Conservation (phyloP, 2,329 filamentous ascomycete species). For the Aspergillus bombycis region DNA sequence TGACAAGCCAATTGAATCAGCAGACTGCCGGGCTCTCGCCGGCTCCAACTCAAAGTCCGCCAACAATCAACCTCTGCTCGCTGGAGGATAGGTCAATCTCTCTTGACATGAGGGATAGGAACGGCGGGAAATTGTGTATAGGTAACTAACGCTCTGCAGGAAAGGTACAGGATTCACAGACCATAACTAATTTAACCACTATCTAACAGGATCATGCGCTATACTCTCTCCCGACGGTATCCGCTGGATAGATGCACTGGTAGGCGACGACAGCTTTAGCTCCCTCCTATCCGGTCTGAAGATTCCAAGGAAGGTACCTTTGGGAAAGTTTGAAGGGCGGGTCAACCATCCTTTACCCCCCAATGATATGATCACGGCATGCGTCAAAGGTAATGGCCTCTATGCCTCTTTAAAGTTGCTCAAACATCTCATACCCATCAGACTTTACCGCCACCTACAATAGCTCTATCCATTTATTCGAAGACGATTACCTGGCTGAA, state of each 20-base stretch:
- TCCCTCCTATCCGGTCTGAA: not conserved
- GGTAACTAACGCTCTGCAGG: not conserved
- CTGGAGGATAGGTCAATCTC: not conserved
- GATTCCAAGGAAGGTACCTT: not conserved
- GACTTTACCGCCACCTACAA: not conserved
- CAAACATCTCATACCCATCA: not conserved
- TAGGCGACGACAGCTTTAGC: not conserved
- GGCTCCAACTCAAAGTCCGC: not conserved
- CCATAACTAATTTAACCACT: not conserved
- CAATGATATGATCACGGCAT: not conserved
- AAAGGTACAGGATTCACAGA: not conserved
- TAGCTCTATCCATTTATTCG: not conserved
- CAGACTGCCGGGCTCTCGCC: not conserved
- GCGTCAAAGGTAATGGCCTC: not conserved
- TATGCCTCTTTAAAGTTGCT: not conserved
- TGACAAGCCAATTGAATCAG: not conserved
- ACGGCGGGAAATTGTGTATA: not conserved
- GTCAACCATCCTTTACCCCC: not conserved
- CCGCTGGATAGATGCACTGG: not conserved
- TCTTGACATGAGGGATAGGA: not conserved
- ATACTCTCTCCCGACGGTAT: not conserved
- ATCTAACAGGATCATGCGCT: not conserved
- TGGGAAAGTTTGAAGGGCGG: not conserved
- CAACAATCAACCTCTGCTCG: not conserved
- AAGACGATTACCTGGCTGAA: not conserved